These are phyloP conservation scores for Pulveroboletus sp. DNA, from an alignment of 768 basidiomycete species.

Conservation along the genomic window DNA sequence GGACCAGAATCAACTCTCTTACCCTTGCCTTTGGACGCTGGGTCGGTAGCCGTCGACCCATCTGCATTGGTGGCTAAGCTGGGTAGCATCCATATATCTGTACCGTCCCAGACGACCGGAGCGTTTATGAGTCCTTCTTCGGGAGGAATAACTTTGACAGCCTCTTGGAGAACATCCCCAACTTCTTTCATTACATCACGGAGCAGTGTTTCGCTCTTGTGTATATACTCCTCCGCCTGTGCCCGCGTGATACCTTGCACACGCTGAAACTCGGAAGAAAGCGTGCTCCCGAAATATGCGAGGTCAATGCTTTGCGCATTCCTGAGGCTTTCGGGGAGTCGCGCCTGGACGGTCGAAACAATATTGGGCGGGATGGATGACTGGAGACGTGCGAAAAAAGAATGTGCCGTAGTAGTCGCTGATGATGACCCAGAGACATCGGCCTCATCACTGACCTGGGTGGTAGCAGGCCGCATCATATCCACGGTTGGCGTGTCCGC, in stretches of 20 bases:
- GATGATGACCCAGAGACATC: slow-evolving; percentile 6
- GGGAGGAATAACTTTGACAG: slow-evolving; percentile 90
- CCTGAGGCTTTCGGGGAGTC: slow-evolving; percentile 62
- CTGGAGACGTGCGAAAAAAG: slow-evolving; percentile 66
- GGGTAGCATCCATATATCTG: slow-evolving; percentile 81
- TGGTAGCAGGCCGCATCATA: slow-evolving; percentile 15
- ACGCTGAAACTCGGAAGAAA: slow-evolving; percentile 62
- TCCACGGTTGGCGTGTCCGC: slow-evolving; percentile 25
- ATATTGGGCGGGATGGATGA: slow-evolving; percentile 72
- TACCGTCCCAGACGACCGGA: slow-evolving; percentile 71
- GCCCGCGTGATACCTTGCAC: slow-evolving; percentile 71
- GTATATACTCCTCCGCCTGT: slow-evolving; percentile 81
- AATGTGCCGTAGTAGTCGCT: slow-evolving; percentile 31
- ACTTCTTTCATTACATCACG: slow-evolving; percentile 75
- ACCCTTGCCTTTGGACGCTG: slow-evolving; percentile 34
- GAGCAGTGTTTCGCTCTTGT: slow-evolving; percentile 62
- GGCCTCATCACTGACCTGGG: slow-evolving; percentile 19
- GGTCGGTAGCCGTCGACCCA: slow-evolving; percentile 6
- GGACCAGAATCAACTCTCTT: slow-evolving; percentile 27
- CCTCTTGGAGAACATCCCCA: slow-evolving; percentile 77
- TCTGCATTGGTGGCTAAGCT: slow-evolving; percentile 18
- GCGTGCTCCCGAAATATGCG: slow-evolving; percentile 57
- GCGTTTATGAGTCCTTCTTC: slow-evolving; percentile 38
- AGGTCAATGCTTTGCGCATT: slow-evolving; percentile 64
- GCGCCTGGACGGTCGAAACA: slow-evolving; percentile 59